These are phyloP conservation scores for Elaphomyces granulatus DNA, from an alignment of 495 filamentous ascomycete genomes.

Conservation along the genomic window DNA sequence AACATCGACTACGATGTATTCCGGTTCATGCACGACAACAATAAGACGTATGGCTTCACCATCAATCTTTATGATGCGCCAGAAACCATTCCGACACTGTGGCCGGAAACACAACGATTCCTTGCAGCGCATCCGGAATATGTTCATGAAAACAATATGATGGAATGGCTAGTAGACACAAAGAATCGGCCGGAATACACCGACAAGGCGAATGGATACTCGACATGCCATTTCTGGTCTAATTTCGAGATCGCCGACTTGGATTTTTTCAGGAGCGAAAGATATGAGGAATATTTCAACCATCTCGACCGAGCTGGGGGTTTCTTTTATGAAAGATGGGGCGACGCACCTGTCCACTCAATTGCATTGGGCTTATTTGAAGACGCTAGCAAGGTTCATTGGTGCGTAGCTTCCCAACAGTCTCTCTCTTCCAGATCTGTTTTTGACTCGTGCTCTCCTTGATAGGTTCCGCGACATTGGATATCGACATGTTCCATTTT, in stretches of 20 bases:
- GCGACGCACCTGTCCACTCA: constrained; percentile 84
- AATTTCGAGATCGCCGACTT: constrained; percentile 98
- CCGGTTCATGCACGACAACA: constrained; percentile 91
- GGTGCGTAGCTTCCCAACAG: too few species aligned
- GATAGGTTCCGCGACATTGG: constrained; percentile 96
- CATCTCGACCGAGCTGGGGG: constrained; percentile 81
- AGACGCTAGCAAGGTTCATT: constrained; percentile 82
- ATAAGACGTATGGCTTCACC: constrained; percentile 98
- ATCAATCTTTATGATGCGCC: constrained; percentile 95
- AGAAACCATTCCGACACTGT: constrained; percentile 71
- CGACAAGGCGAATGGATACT: constrained; percentile 72
- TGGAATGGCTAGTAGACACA: constrained; percentile 73
- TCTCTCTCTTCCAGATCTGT: too few species aligned
- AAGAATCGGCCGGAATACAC: constrained; percentile 66
- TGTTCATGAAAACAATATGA: constrained; percentile 68
- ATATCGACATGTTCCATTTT: constrained; percentile 96
- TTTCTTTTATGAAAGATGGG: constrained; percentile 92
- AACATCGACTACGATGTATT: constrained; percentile 98
- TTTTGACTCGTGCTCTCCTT: neutral
- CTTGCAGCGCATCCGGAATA: constrained; percentile 71
- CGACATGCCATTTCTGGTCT: constrained; percentile 99
- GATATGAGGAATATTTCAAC: constrained; percentile 92
- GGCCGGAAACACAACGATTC: constrained; percentile 89
- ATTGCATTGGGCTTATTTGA: constrained; percentile 92
- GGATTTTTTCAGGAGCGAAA: constrained; percentile 82